Evolutionary conservation across 495 filamentous ascomycete genomes (phyloP), one percentile per base, ranked within the genome.

Genomic region (Penicillium pancosmium): DNA sequence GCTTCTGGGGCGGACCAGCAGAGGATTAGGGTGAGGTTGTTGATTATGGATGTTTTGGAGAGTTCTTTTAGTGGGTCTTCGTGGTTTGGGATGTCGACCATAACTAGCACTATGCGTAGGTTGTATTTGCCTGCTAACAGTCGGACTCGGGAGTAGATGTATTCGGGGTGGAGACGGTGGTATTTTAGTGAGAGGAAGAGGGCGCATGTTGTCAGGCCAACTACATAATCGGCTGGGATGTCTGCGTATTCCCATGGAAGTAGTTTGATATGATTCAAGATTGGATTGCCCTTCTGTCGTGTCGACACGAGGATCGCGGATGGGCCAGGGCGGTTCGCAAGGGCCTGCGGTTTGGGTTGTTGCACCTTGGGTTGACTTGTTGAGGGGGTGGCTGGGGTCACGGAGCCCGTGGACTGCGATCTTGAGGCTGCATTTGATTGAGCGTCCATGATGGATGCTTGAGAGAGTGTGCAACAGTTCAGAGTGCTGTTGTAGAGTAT

Each of bases 171-270:
- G 48, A 97, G 77, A 11, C 94, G 91, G 72, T 98, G 94, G 73
- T 99, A 99, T 73, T 99, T 99, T 34, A 99, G 82, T 25, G 89
- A 93, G 50, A 98, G 81, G 66, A 98, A 99, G 7, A 99, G 79
- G 1, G 90, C 92, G 61, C 93, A 97, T 16, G 93, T 93, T 1
- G 92, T 97, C 21, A 78, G 65, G 5, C 94, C 94, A 3, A 99
- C 79, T 9, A 91, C 89, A 68, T 96, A 99, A 73, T 99, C 94
- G 16, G 93, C 90, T 0, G 88, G 88, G 9, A 96, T 97, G 69
- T 97, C 92, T 41, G 90, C 90, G 69, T 96, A 99, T 73, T 98
- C 94, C 94, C 94, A 99, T 1, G 92, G 84, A n/a, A 96, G 73
- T 4, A 88, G 85, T 50, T 86, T 86, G 52, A 99, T 81, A 68